A percentile compares a stretch with the other conserved stretches of the same genome.
Conservation (phyloP, 2,329 filamentous ascomycete species). For the Aspergillus spinulosporus region DNA sequence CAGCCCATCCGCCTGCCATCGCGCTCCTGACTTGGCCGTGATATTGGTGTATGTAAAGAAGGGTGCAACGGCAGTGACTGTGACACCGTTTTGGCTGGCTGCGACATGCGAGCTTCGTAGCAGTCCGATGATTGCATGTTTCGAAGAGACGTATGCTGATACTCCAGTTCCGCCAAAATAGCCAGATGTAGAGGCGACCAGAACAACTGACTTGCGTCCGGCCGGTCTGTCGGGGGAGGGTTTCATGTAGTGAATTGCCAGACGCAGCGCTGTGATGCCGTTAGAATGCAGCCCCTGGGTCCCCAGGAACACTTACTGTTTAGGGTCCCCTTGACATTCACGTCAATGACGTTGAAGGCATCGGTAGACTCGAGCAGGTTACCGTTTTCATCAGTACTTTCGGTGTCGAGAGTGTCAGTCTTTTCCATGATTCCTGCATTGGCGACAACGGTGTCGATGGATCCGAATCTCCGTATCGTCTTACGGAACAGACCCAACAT, state of each 20-base stretch:
- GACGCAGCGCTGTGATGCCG: not conserved
- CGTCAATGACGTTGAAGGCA: not conserved
- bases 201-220: not conserved
- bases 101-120: not conserved
- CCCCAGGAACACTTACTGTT: not conserved
- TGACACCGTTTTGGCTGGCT: not conserved
- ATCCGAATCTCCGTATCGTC: not conserved
- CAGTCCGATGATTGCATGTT: not conserved
- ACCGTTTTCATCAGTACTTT: not conserved
- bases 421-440: not conserved
- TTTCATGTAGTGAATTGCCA: too few relatives aligned
- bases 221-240: too few relatives aligned
- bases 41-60: not conserved
- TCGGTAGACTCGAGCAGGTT: not conserved
- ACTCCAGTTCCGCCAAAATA: not conserved
- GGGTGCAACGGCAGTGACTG: not conserved
- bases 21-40: not conserved
- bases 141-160: not conserved
- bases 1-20: slow-evolving; percentile 29
- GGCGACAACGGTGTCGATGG: not conserved
- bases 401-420: not conserved
- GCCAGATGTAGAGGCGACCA: not conserved
- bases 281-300: not conserved
- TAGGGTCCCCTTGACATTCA: not conserved
- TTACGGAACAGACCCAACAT: not conserved